A percentile compares a stretch with the other conserved stretches of the same genome.
phyloP scores from a whole-genome alignment of 768 basidiomycete species.

The Crepidotus variabilis region DNA sequence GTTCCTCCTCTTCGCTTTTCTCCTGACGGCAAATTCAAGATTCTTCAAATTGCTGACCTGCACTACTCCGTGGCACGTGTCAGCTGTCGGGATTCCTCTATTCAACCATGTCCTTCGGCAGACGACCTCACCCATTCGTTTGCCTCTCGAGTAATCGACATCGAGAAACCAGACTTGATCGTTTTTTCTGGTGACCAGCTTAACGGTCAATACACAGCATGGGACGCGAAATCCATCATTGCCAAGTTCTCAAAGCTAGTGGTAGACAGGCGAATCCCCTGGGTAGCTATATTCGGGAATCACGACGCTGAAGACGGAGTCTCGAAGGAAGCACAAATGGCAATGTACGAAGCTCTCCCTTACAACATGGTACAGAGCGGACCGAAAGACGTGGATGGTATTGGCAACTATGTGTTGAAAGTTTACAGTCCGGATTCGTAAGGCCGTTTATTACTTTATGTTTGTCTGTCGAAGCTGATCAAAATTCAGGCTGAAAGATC shows the following conservation, averaged over 20 bases:
- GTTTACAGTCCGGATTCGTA: conserved; percentile 81
- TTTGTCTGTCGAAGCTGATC: neutral
- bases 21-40: conserved; percentile 78
- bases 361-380: conserved; percentile 82
- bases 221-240: conserved; percentile 84
- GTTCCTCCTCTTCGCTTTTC: conserved; percentile 84
- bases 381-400: conserved; percentile 81
- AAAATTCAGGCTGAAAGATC: conserved; percentile 67
- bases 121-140: conserved; percentile 78
- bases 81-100: conserved; percentile 67
- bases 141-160: conserved; percentile 64
- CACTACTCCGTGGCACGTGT: conserved; percentile 86
- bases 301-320: conserved; percentile 81
- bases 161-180: conserved; percentile 86
- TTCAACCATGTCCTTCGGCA: conserved; percentile 53
- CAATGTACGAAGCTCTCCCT: conserved; percentile 72
- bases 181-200: conserved; percentile 93
- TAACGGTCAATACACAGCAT: conserved; percentile 86
- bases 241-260: conserved; percentile 84
- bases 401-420: conserved; percentile 89
- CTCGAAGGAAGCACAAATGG: conserved; percentile 60
- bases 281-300: conserved; percentile 93
- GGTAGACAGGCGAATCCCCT: conserved; percentile 74
- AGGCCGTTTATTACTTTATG: conserved; percentile 25
- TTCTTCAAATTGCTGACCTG: conserved; percentile 89